Percentiles rank a stretch among this genome's conserved stretches.
These are phyloP conservation scores for Vitis hybrid DNA, from an alignment of 177 flowering plant species.

Conservation along the genomic window DNA sequence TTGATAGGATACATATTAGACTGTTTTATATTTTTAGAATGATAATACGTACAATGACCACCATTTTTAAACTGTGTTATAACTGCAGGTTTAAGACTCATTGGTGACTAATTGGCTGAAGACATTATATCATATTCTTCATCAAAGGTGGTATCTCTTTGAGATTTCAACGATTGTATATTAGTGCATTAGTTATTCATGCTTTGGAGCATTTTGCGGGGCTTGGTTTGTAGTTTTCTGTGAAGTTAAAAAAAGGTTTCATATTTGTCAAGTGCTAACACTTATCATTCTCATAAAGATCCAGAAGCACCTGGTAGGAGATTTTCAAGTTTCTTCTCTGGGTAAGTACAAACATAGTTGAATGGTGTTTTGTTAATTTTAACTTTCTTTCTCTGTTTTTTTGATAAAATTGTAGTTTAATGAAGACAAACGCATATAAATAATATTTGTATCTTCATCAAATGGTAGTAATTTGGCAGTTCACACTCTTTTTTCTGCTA, in stretches of 20 bases:
- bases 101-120: constrained; percentile 5
- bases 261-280: constrained; percentile 11
- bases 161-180: constrained; percentile 3
- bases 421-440: neutral
- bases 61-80: neutral
- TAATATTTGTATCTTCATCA: too few relatives aligned
- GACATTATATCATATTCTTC: constrained; percentile 5
- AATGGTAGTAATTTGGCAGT: too few relatives aligned
- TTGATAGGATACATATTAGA: too few relatives aligned
- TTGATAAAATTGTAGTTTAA: neutral
- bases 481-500: too few relatives aligned
- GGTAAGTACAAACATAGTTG: constrained; percentile 21
- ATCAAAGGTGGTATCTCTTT: constrained; percentile 7
- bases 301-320: constrained; percentile 25
- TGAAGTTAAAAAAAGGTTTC: constrained; percentile 18
- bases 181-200: constrained; percentile 14
- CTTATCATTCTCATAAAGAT: constrained; percentile 12
- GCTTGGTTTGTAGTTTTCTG: constrained; percentile 9
- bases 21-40: too few relatives aligned
- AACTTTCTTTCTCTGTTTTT: neutral
- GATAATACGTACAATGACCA: neutral
- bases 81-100: constrained; percentile 23
- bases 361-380: neutral
- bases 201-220: constrained; percentile 16
- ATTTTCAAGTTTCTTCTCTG: constrained; percentile 8